phyloP scores from a whole-genome alignment of 805 yeast species.

The Cyberlindnera subsufficiens region DNA sequence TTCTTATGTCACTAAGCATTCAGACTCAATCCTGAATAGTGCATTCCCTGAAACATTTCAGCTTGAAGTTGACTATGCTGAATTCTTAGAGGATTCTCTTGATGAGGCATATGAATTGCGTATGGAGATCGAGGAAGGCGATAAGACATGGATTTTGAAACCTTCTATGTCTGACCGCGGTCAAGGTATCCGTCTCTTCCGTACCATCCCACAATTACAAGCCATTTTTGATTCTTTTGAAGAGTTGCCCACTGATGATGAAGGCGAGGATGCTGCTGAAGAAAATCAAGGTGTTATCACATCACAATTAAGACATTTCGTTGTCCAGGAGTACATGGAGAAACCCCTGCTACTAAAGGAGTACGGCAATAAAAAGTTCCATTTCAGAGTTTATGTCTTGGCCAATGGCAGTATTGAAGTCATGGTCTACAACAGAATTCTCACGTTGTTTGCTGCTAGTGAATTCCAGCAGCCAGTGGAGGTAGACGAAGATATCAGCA shows the following conservation, averaged over 20 bases:
- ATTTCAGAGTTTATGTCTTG: conserved; percentile 78
- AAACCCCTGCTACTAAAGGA: conserved; percentile 60
- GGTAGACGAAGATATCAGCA: conserved; percentile 34
- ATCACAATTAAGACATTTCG: conserved; percentile 85
- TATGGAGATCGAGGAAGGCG: conserved; percentile 60
- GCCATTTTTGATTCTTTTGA: conserved; percentile 81
- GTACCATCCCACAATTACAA: conserved; percentile 74
- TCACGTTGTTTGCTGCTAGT: conserved; percentile 72
- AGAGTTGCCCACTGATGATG: conserved; percentile 60
- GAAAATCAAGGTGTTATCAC: conserved; percentile 64
- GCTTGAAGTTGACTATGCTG: conserved; percentile 91
- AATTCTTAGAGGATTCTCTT: conserved; percentile 86
- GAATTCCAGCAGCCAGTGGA: conserved; percentile 33
- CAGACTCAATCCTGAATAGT: conserved; percentile 48
- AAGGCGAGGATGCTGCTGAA: conserved; percentile 40
- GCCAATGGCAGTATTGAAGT: conserved; percentile 72
- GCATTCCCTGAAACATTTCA: conserved; percentile 74
- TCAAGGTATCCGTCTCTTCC: conserved; percentile 86
- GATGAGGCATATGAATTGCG: conserved; percentile 90
- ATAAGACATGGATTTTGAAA: conserved; percentile 79
- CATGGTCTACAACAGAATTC: conserved; percentile 72
- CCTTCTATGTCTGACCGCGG: conserved; percentile 98
- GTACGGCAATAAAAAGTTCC: conserved; percentile 74
- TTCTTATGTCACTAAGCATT: conserved; percentile 67
- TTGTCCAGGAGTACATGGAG: conserved; percentile 75